Evolutionary conservation across 1,284 basidiomycete genomes (phyloP).

Genomic region (Abortiporus biennis): DNA sequence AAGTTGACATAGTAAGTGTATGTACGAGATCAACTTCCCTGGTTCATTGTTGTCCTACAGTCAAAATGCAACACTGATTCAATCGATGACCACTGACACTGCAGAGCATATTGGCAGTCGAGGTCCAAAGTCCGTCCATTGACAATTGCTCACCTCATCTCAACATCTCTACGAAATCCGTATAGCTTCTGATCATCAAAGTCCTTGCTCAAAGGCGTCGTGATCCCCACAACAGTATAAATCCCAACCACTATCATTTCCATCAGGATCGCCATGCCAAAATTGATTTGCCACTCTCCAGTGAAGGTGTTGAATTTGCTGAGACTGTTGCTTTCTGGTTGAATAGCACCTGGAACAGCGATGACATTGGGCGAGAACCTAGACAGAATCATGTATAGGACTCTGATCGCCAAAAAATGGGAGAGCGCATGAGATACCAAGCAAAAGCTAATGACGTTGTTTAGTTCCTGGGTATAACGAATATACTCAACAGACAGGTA

Average conservation of each 20-base stretch:
- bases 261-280: conserved; percentile 50
- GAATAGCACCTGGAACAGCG: not conserved
- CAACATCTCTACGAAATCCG: too few species aligned
- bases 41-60: too few species aligned
- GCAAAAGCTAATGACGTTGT: conserved; percentile 40
- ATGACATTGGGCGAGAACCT: conserved; percentile 34
- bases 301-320: conserved; percentile 46
- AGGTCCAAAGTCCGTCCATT: too few species aligned
- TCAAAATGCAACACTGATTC: too few species aligned
- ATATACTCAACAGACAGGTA: conserved; percentile 11
- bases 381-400: conserved; percentile 46
- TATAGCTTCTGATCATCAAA: too few species aligned
- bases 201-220: not conserved
- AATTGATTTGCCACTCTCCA: conserved; percentile 48
- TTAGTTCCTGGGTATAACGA: not conserved
- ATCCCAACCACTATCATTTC: conserved; percentile 46
- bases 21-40: too few species aligned
- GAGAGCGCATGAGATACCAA: conserved; percentile 43
- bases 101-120: too few species aligned
- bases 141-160: too few species aligned
- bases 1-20: too few species aligned
- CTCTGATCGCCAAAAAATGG: conserved; percentile 55
- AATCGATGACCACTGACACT: too few species aligned
- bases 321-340: conserved; percentile 19
- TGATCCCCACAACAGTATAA: conserved; percentile 37